Evolutionary conservation across 345 rosid genomes (phyloP).

Genomic region (Geranium rotundifolium): DNA sequence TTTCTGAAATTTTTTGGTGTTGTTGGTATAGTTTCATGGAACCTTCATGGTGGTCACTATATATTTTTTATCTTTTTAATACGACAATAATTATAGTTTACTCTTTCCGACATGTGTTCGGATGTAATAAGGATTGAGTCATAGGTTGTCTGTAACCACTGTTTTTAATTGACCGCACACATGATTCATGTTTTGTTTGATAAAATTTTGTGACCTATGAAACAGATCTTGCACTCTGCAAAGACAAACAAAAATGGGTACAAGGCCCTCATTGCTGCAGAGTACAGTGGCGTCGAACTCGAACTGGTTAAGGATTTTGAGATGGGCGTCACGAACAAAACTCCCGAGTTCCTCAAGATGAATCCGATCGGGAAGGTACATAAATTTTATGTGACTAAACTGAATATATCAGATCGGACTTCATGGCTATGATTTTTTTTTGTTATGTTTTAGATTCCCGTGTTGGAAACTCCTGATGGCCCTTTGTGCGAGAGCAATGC

Average conservation of each 20-base stretch:
- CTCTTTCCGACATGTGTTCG: too few relatives aligned
- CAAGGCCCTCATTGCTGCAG: slow-evolving; percentile 74
- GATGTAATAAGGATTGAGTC: too few relatives aligned
- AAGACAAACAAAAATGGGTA: slow-evolving; percentile 48
- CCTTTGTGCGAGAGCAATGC: slow-evolving; percentile 93
- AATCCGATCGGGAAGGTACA: slow-evolving; percentile 87
- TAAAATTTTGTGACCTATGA: slow-evolving; percentile 4
- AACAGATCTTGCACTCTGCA: slow-evolving; percentile 47
- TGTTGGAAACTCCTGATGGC: slow-evolving; percentile 91
- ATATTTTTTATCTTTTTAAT: too few relatives aligned
- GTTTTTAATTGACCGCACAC: not conserved
- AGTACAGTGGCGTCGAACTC: slow-evolving; percentile 68
- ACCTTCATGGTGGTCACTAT: too few relatives aligned
- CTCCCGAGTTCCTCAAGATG: slow-evolving; percentile 74
- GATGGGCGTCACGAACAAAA: slow-evolving; percentile 76
- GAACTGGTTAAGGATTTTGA: slow-evolving; percentile 39
- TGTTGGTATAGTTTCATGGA: too few relatives aligned
- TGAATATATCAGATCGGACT: not conserved
- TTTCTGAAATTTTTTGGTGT: too few relatives aligned
- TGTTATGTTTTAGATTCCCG: slow-evolving; percentile 50
- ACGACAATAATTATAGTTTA: too few relatives aligned
- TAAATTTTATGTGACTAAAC: not conserved
- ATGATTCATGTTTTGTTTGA: not conserved
- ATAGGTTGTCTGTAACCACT: too few relatives aligned
- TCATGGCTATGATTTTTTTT: not conserved